Evolutionary conservation across 495 filamentous ascomycete genomes (phyloP).

Genomic region (Aspergillus hancockii): DNA sequence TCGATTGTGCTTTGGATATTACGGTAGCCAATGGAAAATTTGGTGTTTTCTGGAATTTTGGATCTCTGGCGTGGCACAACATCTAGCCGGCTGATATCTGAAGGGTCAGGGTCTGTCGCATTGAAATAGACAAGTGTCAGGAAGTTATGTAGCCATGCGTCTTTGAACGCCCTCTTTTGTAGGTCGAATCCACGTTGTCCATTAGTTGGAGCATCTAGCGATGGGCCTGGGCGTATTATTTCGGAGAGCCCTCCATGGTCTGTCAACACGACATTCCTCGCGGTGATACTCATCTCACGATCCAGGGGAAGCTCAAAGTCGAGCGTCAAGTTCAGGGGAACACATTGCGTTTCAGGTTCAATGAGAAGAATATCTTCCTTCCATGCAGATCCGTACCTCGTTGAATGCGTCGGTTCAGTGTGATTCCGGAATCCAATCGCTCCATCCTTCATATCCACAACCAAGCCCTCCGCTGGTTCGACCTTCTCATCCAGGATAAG

Average conservation of each 20-base stretch:
- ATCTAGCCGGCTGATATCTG: constrained; percentile 21
- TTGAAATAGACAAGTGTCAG: constrained; percentile 29
- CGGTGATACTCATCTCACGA: not conserved
- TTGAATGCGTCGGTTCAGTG: constrained; percentile 28
- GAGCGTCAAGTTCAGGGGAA: constrained; percentile 45
- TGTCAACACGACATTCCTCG: constrained; percentile 27
- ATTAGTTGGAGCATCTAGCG: constrained; percentile 11
- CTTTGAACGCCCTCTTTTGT: constrained; percentile 37
- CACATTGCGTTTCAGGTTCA: constrained; percentile 44
- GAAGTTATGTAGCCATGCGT: constrained; percentile 43
- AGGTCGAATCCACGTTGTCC: constrained; percentile 20
- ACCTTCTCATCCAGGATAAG: constrained; percentile 32
- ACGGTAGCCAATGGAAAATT: constrained; percentile 13
- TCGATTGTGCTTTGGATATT: constrained; percentile 22
- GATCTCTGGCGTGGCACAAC: constrained; percentile 31
- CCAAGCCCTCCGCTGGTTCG: constrained; percentile 40
- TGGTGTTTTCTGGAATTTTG: not conserved
- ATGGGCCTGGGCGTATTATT: constrained; percentile 19
- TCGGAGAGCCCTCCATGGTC: constrained; percentile 45
- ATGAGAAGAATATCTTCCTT: constrained; percentile 48
- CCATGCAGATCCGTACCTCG: constrained; percentile 34
- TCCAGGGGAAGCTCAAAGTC: constrained; percentile 27
- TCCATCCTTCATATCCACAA: constrained; percentile 41
- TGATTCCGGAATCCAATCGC: constrained; percentile 51
- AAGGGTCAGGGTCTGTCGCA: constrained; percentile 16